phyloP scores from a whole-genome alignment of 164 flowering plant species.

The Stephania japonica region DNA sequence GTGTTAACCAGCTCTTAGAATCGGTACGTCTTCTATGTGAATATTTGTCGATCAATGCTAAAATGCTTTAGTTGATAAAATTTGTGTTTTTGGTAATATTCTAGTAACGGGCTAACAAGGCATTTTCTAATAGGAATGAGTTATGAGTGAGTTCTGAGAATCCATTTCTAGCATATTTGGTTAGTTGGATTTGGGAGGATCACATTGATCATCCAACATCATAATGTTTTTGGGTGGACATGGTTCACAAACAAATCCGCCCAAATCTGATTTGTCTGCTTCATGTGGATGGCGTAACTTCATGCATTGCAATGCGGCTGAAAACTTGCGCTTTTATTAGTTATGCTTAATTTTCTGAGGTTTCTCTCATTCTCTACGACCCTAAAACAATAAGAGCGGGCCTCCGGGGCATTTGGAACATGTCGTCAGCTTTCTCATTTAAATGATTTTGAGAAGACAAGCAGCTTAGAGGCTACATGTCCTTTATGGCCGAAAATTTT shows the following conservation, averaged over 20 bases:
- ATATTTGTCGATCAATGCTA: background rate
- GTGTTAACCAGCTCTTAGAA: constrained; percentile 76
- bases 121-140: background rate
- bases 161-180: background rate
- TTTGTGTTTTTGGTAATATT: background rate
- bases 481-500: background rate
- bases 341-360: background rate
- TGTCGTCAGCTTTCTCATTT: too few species aligned
- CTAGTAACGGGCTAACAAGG: background rate
- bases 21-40: constrained; percentile 43
- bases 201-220: too few species aligned
- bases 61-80: background rate
- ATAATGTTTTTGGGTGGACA: too few species aligned
- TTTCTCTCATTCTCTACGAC: background rate
- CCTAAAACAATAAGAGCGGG: background rate
- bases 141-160: background rate
- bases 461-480: background rate
- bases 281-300: too few species aligned
- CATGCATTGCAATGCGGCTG: too few species aligned
- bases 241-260: too few species aligned
- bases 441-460: too few species aligned
- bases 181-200: background rate
- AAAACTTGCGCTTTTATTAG: background rate
- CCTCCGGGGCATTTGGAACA: too few species aligned
- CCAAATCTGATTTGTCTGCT: too few species aligned